A percentile compares a stretch with the other conserved stretches of the same genome.
phyloP scores from a whole-genome alignment of 2,329 filamentous ascomycete genomes.

The Hansfordia pulvinata region DNA sequence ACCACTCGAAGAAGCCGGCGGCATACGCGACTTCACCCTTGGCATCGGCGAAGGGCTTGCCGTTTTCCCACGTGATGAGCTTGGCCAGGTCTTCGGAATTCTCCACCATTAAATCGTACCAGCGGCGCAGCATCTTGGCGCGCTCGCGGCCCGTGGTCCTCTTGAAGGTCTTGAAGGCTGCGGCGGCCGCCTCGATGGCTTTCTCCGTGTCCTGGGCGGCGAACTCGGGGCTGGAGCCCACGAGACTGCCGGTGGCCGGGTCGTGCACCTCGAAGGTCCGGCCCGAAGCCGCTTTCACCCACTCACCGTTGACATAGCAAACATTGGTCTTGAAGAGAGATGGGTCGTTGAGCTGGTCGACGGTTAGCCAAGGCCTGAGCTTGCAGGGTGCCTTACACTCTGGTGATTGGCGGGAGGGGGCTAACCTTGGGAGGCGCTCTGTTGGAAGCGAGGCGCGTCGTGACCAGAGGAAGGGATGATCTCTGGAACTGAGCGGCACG shows the following conservation, averaged over 20 bases:
- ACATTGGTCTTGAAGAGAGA: conserved; percentile 74
- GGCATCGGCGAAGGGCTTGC: conserved; percentile 68
- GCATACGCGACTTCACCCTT: conserved; percentile 61
- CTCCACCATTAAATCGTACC: conserved; percentile 69
- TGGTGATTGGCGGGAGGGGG: too few relatives aligned
- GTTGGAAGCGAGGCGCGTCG: too few relatives aligned
- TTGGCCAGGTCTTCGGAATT: conserved; percentile 71
- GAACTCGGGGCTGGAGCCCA: conserved; percentile 80
- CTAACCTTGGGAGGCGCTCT: too few relatives aligned
- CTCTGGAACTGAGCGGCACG: too few relatives aligned
- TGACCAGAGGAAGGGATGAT: too few relatives aligned
- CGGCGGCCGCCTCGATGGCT: conserved; percentile 72
- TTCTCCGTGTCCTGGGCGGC: conserved; percentile 60
- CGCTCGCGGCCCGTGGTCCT: conserved; percentile 62
- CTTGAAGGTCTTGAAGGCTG: conserved; percentile 60
- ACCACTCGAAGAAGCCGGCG: conserved; percentile 69
- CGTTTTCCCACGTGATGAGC: conserved; percentile 82
- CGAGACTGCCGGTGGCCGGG: conserved; percentile 67
- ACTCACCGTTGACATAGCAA: conserved; percentile 85
- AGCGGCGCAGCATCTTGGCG: conserved; percentile 59
- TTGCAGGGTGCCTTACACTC: too few relatives aligned
- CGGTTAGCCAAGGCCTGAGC: too few relatives aligned
- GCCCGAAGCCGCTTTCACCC: conserved; percentile 72
- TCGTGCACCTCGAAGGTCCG: conserved; percentile 86
- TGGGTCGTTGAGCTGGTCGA: conserved; percentile 65